Base-by-base conservation (phyloP, 345 rosid species). In the Gossypium longicalyx region DNA sequence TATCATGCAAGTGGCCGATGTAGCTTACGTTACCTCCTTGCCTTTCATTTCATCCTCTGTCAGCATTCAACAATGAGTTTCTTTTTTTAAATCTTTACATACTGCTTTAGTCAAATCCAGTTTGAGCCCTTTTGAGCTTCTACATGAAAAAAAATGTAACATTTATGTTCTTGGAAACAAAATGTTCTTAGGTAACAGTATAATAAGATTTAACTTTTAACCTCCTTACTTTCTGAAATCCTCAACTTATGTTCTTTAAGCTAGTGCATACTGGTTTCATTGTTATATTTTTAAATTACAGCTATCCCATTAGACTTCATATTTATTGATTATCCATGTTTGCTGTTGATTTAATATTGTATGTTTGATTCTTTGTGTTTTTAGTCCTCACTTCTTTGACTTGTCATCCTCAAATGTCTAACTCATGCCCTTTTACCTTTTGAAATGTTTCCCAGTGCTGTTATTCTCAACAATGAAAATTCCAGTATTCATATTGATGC, bases 401-500 rank as follows among this genome's bases (percentile, higher is more conserved):
- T 23, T 49, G 27, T 47, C 2, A 3, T 62, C 54, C 10, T 16
- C 1, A 17, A 27, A 71, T 17, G 66, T 58, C 61, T 81, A 49
- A 79, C 68, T 17, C 12, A 4, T 38, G 66, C n/a, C 7, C 22
- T 17, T 60, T 25, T 52, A n/a, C 34, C 34, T 73, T 73, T 77
- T 73, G 1, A 19, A 62, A 27, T 74, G 29, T 62, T 74, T 19
- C 85, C 80, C 90, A 95, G 99, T 86, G 97, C 99, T 73, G 91
- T 93, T 84, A 77, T 85, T 54, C 76, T 93, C 45, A 88, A 86
- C 60, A 85, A 88, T 81, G 98, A 87, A 81, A 85, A 89, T 82
- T 82, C 97, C 68, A 83, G 89, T 64, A 75, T 95, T 82, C 99
- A 95, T 80, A 85, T 95, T 54, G 99, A 93, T 86, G 98, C 94